Evolutionary conservation across 1,284 basidiomycete species (phyloP), one percentile per base, ranked within the genome.

Genomic region (Cryptococcus wingfieldii): DNA sequence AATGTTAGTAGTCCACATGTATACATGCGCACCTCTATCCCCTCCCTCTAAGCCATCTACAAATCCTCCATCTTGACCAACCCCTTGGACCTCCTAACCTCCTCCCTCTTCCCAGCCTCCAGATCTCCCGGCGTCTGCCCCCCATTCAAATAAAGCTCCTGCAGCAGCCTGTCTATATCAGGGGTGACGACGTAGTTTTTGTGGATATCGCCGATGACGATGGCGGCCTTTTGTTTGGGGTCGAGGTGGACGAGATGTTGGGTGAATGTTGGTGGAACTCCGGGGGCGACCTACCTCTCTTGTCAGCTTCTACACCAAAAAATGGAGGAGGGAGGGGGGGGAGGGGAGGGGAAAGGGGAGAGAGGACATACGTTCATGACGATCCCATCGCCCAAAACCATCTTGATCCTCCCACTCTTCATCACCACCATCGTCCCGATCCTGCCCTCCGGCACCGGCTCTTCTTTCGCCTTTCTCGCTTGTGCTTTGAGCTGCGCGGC

Each of bases 121-220:
- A 61, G 63, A 53, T 76, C 76, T 12, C 70, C 74, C 0, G 75
- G 76, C 12, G 73, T 74, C 52, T 69, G 56, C 13, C 76, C 76
- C 13, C 69, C 74, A 50, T 65, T 67, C 47, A 75, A 56, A 47
- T 86, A 84, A 79, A 90, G 81, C 12, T 86, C 84, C n/a, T 79
- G 75, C 6, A 96, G 80, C 44, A 96, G 79, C 2, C 83, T 77
- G 51, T 93, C 88, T 8, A 96, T 79, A 67, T 96, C 85, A 0
- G 93, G 93, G 2, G 90, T 89, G 47, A 88, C 88, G 39, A 90
- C 82, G 65, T 93, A 95, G 56, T 87, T 84, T 68, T 88, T 86
- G 78, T 88, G 86, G 49, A 96, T 82, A 70, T 93, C 88, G 28
- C 93, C 93, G 0, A 96, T 78, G 6, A 92, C 83, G 39, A 82